Evolutionary conservation across 768 basidiomycete species (phyloP), one percentile per base, ranked within the genome.

Genomic region (Lepiota subincarnata): DNA sequence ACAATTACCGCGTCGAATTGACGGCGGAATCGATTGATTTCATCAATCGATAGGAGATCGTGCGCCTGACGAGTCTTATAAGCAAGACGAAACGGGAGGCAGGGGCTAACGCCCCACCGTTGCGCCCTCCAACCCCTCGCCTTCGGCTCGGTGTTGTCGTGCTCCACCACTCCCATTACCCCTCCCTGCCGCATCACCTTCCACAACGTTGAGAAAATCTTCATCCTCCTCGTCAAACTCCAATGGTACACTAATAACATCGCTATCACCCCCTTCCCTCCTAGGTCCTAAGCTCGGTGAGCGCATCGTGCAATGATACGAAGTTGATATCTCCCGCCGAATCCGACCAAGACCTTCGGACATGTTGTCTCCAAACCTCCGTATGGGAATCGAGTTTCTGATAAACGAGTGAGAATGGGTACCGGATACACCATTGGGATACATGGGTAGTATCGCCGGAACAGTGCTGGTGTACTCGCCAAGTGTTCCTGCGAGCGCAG

Each of bases 211-310:
- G 16, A 71, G 49, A 59, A 86, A 82, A 44, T 84, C 83, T 50
- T 87, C 84, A 50, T 87, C 86, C 54, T 83, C 81, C 60, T 87
- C 83, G 48, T 84, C 84, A 62, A 87, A 87, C 63, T 76, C 76
- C 19, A 84, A 67, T 20, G 80, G 76, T 13, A 80, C 79, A 1
- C 65, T 60, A 0, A 69, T 72, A 0, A 60, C 61, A 24, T 63
- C 58, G 40, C 50, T 58, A 40, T 37, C 50, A 48, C 11, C 57
- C 47, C 44, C 49, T 51, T n/a, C n/a, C n/a, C 48, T 57, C 59
- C 41, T 66, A 70, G 22, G 67, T 63, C 20, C 58, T 59, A 20
- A 73, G 60, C 53, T 63, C 19, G 82, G 79, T 7, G 78, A 77
- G 2, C 79, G 70, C 3, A 78, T 79, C 49, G 26, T 53, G 10